A percentile compares a stretch with the other conserved stretches of the same genome.
Conservation (phyloP, 2,329 filamentous ascomycete genomes). For the Trichoderma oligosporum region DNA sequence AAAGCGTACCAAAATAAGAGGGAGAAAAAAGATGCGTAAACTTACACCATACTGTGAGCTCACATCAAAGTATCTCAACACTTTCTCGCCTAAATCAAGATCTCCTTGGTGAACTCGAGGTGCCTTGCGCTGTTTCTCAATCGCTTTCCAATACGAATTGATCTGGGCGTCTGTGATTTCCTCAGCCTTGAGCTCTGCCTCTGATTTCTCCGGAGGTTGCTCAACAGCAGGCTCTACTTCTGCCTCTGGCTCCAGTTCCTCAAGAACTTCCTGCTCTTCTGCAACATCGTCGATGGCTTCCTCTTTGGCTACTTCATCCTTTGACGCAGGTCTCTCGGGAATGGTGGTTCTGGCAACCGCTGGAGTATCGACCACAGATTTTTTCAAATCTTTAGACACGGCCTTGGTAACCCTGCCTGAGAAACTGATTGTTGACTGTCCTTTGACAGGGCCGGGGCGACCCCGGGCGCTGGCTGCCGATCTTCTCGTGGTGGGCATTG, state of each 20-base stretch:
- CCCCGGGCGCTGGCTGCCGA: constrained; percentile 40
- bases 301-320: constrained; percentile 9
- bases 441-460: constrained; percentile 38
- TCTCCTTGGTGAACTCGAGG: constrained; percentile 74
- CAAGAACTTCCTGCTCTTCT: constrained; percentile 20
- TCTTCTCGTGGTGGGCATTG: constrained; percentile 50
- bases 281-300: constrained; percentile 20
- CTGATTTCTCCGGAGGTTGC: constrained; percentile 42
- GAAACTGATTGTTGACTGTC: constrained; percentile 57
- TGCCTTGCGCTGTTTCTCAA: constrained; percentile 66
- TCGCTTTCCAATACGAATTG: constrained; percentile 68
- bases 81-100: constrained; percentile 72
- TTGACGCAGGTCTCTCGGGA: constrained; percentile 24
- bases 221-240: constrained; percentile 28
- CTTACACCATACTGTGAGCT: constrained; percentile 87
- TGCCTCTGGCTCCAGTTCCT: constrained; percentile 22
- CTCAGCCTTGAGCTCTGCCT: constrained; percentile 55
- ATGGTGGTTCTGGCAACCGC: constrained; percentile 36
- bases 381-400: constrained; percentile 46
- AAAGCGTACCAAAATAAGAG: not conserved
- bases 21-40: constrained; percentile 26
- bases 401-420: constrained; percentile 55
- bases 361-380: constrained; percentile 35
- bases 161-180: constrained; percentile 66
- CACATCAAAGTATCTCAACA: constrained; percentile 88